phyloP scores from a whole-genome alignment of 345 rosid species.

The Zanthoxylum bungeanum region DNA sequence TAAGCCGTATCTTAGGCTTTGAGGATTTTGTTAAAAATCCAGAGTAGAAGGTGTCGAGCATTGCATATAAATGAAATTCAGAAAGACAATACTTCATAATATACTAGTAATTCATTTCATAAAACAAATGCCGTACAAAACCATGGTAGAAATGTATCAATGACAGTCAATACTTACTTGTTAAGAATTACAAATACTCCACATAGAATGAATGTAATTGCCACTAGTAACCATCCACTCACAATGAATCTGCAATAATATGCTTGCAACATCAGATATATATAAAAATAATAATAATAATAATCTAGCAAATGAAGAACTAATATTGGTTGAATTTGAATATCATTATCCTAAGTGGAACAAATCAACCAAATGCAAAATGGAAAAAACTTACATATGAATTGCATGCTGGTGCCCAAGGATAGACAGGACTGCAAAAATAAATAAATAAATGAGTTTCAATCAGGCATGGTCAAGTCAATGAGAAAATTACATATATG shows the following conservation, averaged over 20 bases:
- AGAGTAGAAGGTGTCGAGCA: neutral
- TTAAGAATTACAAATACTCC: slow-evolving; percentile 77
- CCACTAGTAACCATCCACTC: slow-evolving; percentile 93
- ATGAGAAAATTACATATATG: slow-evolving; percentile 16
- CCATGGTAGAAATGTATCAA: neutral
- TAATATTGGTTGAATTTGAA: neutral
- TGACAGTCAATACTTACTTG: slow-evolving; percentile 50
- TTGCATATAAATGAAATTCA: neutral
- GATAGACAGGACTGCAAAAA: slow-evolving; percentile 67
- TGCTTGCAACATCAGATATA: slow-evolving; percentile 5
- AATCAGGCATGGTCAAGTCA: slow-evolving; percentile 13
- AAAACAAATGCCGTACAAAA: slow-evolving; percentile 13
- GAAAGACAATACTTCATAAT: neutral
- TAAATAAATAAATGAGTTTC: slow-evolving; percentile 6
- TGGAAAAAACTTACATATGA: slow-evolving; percentile 53
- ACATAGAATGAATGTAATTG: slow-evolving; percentile 77
- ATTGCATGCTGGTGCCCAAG: slow-evolving; percentile 72
- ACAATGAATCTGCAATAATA: slow-evolving; percentile 57
- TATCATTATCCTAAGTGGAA: neutral
- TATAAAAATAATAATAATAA: neutral
- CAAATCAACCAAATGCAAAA: neutral
- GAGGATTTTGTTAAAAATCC: neutral
- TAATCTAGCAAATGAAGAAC: neutral
- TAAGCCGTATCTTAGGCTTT: neutral
- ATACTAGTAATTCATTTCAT: no score